These are phyloP conservation scores for Leccinum fibrillosum DNA, from an alignment of 768 basidiomycete species.

Conservation along the genomic window DNA sequence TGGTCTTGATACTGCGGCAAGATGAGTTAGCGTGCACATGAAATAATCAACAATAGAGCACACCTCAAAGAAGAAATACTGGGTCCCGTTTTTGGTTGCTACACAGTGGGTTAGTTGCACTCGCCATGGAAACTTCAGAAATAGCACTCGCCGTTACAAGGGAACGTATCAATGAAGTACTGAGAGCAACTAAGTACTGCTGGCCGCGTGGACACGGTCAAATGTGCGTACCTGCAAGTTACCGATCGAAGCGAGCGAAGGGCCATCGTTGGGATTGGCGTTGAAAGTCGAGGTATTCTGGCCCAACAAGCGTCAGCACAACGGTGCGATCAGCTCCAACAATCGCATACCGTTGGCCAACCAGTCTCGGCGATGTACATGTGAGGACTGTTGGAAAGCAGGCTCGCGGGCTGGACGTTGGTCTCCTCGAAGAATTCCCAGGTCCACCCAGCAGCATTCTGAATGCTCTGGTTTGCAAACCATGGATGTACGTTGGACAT, in stretches of 20 bases:
- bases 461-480: constrained; percentile 80
- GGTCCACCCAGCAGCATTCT: constrained; percentile 79
- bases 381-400: constrained; percentile 64
- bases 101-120: constrained; percentile 5
- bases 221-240: constrained; percentile 51
- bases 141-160: constrained; percentile 48
- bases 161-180: constrained; percentile 81
- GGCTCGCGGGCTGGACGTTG: constrained; percentile 56
- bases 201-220: not conserved
- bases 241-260: constrained; percentile 54
- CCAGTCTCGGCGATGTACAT: constrained; percentile 96
- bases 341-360: constrained; percentile 64
- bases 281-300: constrained; percentile 57
- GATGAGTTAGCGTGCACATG: constrained; percentile 1
- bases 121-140: not conserved
- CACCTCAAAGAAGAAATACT: constrained; percentile 88
- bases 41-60: constrained; percentile 5
- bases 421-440: constrained; percentile 66
- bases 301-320: constrained; percentile 2
- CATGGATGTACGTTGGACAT: constrained; percentile 92
- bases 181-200: constrained; percentile 31
- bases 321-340: not conserved
- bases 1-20: constrained; percentile 64
- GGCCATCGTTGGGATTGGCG: constrained; percentile 62
- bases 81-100: constrained; percentile 76